Evolutionary conservation across 768 basidiomycete species (phyloP).

Genomic region (Asterophora parasitica): DNA sequence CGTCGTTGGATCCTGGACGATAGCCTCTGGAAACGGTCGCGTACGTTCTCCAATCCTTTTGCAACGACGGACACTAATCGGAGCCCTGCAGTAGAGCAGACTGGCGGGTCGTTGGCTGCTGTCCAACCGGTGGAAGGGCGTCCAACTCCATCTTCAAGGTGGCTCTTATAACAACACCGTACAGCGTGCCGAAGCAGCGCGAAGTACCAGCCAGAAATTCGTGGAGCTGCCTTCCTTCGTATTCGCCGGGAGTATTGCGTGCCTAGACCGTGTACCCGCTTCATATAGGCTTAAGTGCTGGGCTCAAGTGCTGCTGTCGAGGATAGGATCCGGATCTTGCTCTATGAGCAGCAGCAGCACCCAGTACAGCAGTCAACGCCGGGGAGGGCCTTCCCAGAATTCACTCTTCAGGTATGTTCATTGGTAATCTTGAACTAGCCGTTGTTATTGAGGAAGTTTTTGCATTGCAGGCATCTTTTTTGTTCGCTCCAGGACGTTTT

Average conservation of each 20-base stretch:
- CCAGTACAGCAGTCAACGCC: background rate
- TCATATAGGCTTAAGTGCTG: too few species aligned
- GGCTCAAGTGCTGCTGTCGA: too few species aligned
- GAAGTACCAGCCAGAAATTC: background rate
- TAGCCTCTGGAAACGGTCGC: too few species aligned
- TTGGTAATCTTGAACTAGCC: background rate
- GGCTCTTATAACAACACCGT: too few species aligned
- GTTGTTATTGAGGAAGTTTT: background rate
- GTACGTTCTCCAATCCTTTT: background rate
- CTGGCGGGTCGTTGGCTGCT: background rate
- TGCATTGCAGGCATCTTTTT: background rate
- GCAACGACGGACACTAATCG: background rate
- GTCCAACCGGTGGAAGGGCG: background rate
- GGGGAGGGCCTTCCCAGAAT: background rate
- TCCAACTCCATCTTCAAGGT: background rate
- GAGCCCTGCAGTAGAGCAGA: background rate
- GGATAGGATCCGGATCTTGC: background rate
- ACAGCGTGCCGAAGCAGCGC: too few species aligned
- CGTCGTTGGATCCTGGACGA: background rate
- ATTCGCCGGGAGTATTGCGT: too few species aligned
- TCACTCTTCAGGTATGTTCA: slow-evolving; percentile 1
- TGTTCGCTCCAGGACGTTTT: background rate
- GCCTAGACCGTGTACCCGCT: too few species aligned
- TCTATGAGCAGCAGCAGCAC: background rate
- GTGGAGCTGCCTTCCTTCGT: background rate